Evolutionary conservation across 2,329 filamentous ascomycete genomes (phyloP), one percentile per base, ranked within the genome.

Genomic region (Paracoccidioides lutzii): DNA sequence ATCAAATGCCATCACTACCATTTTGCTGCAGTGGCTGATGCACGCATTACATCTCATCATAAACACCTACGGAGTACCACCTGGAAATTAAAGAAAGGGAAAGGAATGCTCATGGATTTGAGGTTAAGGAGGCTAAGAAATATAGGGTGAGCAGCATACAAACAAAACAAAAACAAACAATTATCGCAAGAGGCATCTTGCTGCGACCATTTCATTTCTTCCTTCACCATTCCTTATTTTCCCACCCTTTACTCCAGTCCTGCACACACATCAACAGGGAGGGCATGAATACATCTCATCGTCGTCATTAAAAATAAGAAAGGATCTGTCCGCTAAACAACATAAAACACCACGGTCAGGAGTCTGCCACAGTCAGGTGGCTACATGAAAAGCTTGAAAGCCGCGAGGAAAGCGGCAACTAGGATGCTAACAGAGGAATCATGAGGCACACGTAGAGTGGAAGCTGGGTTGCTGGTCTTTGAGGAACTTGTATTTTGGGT

Each of bases 321-420:
- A 49, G 12, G 3, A 12, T 3, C 40, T 3, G 44, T 7, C 4
- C 14, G 12, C 5, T 14, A n/a, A 12, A 44, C 2, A 43, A 41
- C 8, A 32, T 44, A 6, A 6, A n/a, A 53, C 12, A 54, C 7
- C 9, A 41, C 49, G 60, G 66, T 79, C 46, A 35, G 46, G 37
- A 7, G 37, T 12, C 37, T 49, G 32, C n/a, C 37, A 12, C 46
- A 5, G 33, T 37, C 44, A 33, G 10, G 22, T 2, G n/a, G 9
- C 33, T 49, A 85, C 67, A 84, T 68, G 59, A 80, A 71, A 59
- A 83, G 66, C 59, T 79, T 80, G 64, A 83, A 79, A 55, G 79
- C 69, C 52, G 77, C 75, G 56, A 81, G 70, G 59, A 83, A 68
- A 63, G 76, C 77, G 58, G 76, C 76, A 51, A 75, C 77, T 55